Evolutionary conservation across 139 green algal genomes (phyloP).

Genomic region (Ettlia oleoabundans): DNA sequence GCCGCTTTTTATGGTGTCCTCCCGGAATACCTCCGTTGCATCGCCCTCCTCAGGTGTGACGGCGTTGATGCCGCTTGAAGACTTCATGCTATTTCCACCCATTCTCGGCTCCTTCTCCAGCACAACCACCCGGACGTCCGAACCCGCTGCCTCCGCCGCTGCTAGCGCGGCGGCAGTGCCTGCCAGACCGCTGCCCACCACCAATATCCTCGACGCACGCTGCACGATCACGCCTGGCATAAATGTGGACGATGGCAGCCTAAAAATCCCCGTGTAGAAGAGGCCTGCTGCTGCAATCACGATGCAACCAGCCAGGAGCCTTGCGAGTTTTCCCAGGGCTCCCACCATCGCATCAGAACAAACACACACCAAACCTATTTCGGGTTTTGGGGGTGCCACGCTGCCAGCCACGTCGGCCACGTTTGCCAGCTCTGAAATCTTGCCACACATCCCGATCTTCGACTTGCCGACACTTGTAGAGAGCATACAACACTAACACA

Average conservation of each 20-base stretch:
- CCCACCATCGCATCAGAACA: not conserved
- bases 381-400: not conserved
- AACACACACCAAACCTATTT: not conserved
- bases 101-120: slow-evolving; percentile 72
- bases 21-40: slow-evolving; percentile 44
- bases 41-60: slow-evolving; percentile 47
- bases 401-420: no score
- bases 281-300: not conserved
- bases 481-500: no score
- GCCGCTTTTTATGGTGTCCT: slow-evolving; percentile 61
- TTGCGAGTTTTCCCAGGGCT: slow-evolving; percentile 5
- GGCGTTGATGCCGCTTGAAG: slow-evolving; percentile 79
- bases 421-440: no score
- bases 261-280: not conserved
- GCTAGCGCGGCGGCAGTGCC: slow-evolving; percentile 59
- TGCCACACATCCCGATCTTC: no score
- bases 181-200: slow-evolving; percentile 70
- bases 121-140: slow-evolving; percentile 51
- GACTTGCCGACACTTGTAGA: no score
- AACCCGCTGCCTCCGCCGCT: slow-evolving; percentile 8
- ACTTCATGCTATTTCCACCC: slow-evolving; percentile 79
- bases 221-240: not conserved
- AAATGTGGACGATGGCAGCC: not conserved
- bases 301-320: not conserved
- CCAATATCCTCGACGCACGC: slow-evolving; percentile 40